Conservation (phyloP, 2,329 filamentous ascomycete species). For the Penicillium corylophilum region DNA sequence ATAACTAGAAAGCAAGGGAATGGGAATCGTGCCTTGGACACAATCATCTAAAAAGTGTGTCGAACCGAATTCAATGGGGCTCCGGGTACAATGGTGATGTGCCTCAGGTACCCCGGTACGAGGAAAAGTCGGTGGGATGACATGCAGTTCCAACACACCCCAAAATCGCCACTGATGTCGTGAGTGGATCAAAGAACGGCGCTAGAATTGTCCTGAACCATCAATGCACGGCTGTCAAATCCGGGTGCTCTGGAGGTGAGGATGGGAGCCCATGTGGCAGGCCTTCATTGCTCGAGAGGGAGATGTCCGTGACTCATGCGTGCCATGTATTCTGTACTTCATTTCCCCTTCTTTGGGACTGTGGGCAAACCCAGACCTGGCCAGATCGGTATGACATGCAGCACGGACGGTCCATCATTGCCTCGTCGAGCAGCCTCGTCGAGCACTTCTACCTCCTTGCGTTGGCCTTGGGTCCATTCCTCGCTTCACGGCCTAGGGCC, state of each 20-base stretch:
- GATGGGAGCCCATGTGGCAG: conserved; percentile 17
- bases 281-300: too few relatives aligned
- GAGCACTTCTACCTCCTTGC: conserved; percentile 27
- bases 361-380: conserved; percentile 1
- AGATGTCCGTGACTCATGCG: background rate
- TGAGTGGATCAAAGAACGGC: conserved; percentile 1
- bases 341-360: background rate
- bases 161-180: conserved; percentile 12
- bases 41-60: too few relatives aligned
- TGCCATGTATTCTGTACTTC: background rate
- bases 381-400: conserved; percentile 24
- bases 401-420: conserved; percentile 19
- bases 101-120: conserved; percentile 15
- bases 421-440: conserved; percentile 3
- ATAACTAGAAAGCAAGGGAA: background rate
- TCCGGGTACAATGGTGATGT: conserved; percentile 19
- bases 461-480: conserved; percentile 3
- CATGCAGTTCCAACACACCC: conserved; percentile 3
- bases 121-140: conserved; percentile 25
- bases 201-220: background rate
- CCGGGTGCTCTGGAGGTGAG: background rate
- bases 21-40: background rate
- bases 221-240: background rate
- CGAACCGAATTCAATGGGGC: too few relatives aligned
- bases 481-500: background rate